Evolutionary conservation across 1,284 basidiomycete species (phyloP).

Genomic region (Irpex sp.): DNA sequence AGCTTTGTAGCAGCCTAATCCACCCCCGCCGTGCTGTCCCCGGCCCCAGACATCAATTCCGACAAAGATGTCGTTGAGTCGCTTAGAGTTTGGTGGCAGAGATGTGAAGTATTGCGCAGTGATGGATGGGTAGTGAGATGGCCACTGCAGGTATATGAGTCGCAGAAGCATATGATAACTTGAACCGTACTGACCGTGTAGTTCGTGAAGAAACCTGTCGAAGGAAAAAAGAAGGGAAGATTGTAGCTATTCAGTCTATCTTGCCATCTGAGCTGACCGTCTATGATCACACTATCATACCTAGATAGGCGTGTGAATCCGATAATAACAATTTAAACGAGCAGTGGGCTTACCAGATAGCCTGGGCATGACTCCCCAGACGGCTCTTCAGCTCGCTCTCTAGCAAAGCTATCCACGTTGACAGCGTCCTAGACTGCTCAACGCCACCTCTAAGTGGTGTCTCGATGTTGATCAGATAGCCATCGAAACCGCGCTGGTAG

Average conservation of each 20-base stretch:
- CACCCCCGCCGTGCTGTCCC: slow-evolving; percentile 68
- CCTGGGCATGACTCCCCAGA: slow-evolving; percentile 62
- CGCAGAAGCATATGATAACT: background rate
- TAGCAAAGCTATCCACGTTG: slow-evolving; percentile 69
- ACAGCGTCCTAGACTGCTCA: slow-evolving; percentile 60
- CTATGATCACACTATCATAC: slow-evolving; percentile 78
- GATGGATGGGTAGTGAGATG: slow-evolving; percentile 40
- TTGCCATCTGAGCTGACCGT: slow-evolving; percentile 71
- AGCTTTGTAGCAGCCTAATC: slow-evolving; percentile 65
- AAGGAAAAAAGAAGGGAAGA: slow-evolving; percentile 71
- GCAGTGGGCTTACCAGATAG: slow-evolving; percentile 51
- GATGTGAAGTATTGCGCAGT: slow-evolving; percentile 55
- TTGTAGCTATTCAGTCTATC: slow-evolving; percentile 71
- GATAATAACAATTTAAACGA: background rate
- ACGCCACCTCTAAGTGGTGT: slow-evolving; percentile 48
- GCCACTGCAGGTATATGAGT: slow-evolving; percentile 45
- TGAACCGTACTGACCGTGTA: slow-evolving; percentile 54
- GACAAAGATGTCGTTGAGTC: slow-evolving; percentile 56
- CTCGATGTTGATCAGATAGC: slow-evolving; percentile 83
- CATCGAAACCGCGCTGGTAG: slow-evolving; percentile 72
- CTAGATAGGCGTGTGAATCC: slow-evolving; percentile 32
- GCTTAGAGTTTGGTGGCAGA: slow-evolving; percentile 39
- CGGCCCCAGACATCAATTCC: slow-evolving; percentile 81
- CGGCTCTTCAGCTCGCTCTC: slow-evolving; percentile 51
- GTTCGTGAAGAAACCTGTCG: slow-evolving; percentile 74